Conservation (phyloP, 805 yeast species). For the Starmerella floricola region DNA sequence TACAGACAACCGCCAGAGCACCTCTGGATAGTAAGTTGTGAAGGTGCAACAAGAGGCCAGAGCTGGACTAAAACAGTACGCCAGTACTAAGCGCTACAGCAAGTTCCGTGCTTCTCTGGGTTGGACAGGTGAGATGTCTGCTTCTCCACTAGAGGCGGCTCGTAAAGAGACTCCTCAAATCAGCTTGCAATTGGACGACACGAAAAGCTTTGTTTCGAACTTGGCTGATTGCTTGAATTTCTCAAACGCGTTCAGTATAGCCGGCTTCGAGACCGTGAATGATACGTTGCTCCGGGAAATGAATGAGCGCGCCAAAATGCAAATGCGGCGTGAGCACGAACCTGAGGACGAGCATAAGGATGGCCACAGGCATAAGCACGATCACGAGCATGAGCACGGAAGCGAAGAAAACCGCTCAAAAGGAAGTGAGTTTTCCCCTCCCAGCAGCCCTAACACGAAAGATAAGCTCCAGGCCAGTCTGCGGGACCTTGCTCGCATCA, state of each 20-base stretch:
- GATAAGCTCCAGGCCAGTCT: background rate
- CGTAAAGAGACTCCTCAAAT: background rate
- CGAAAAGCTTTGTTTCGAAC: background rate
- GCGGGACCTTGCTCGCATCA: slow-evolving; percentile 2
- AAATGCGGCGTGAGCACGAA: background rate
- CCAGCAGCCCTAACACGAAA: background rate
- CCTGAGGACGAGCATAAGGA: background rate
- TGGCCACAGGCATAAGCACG: too few species aligned
- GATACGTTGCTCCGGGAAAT: slow-evolving; percentile 28
- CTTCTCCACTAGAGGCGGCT: background rate
- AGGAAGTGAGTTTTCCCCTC: too few species aligned
- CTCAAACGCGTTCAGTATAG: slow-evolving; percentile 17
- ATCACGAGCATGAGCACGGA: too few species aligned
- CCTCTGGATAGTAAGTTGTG: too few species aligned
- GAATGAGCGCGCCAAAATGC: slow-evolving; percentile 26
- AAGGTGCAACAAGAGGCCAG: too few species aligned
- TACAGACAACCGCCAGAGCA: too few species aligned
- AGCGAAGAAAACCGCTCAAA: too few species aligned
- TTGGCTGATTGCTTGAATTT: slow-evolving; percentile 12
- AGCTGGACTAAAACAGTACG: too few species aligned
- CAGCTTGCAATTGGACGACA: background rate
- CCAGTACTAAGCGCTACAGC: too few species aligned
- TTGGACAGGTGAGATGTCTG: background rate
- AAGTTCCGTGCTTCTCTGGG: too few species aligned
- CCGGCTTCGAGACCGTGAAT: slow-evolving; percentile 28